Percentiles rank a stretch among this genome's conserved stretches.
phyloP scores from a whole-genome alignment of 2,329 filamentous ascomycete genomes.

The Diaporthe longicolla region DNA sequence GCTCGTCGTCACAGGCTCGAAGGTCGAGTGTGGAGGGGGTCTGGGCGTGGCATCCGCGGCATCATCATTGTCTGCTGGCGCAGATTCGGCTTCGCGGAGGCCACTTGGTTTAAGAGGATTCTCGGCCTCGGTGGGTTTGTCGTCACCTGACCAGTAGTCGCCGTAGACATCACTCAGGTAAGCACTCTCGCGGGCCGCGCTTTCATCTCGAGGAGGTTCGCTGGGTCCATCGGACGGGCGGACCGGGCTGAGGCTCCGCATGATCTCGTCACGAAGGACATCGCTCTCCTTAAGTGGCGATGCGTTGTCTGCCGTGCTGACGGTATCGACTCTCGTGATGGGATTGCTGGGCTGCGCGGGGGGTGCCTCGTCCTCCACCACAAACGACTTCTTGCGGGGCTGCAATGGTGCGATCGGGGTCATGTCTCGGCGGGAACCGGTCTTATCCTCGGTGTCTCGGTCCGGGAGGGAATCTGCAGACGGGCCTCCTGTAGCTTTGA shows the following conservation, averaged over 20 bases:
- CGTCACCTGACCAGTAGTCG: constrained; percentile 73
- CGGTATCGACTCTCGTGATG: constrained; percentile 59
- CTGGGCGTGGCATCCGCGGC: constrained; percentile 2
- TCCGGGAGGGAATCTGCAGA: not conserved
- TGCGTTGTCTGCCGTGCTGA: constrained; percentile 64
- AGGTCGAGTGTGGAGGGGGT: not conserved
- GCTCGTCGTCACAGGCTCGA: not conserved
- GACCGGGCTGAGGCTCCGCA: constrained; percentile 74
- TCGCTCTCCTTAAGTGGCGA: constrained; percentile 79
- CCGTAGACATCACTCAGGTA: constrained; percentile 78
- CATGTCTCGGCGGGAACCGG: constrained; percentile 11
- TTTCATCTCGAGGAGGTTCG: constrained; percentile 29
- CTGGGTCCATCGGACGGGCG: constrained; percentile 47
- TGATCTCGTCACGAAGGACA: constrained; percentile 79
- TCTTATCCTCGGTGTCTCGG: constrained; percentile 13
- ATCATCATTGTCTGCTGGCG: constrained; percentile 13
- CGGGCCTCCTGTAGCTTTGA: constrained; percentile 24
- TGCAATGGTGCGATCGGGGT: constrained; percentile 60
- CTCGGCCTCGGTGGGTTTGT: constrained; percentile 48
- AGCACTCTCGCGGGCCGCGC: constrained; percentile 67
- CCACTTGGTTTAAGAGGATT: not conserved
- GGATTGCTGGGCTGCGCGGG: constrained; percentile 51
- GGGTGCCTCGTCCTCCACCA: constrained; percentile 46
- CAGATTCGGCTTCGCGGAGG: not conserved
- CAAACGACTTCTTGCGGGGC: constrained; percentile 50